A percentile compares a stretch with the other conserved stretches of the same genome.
These are phyloP conservation scores for Mycena capillaripes DNA, from an alignment of 768 basidiomycete species.

Conservation along the genomic window DNA sequence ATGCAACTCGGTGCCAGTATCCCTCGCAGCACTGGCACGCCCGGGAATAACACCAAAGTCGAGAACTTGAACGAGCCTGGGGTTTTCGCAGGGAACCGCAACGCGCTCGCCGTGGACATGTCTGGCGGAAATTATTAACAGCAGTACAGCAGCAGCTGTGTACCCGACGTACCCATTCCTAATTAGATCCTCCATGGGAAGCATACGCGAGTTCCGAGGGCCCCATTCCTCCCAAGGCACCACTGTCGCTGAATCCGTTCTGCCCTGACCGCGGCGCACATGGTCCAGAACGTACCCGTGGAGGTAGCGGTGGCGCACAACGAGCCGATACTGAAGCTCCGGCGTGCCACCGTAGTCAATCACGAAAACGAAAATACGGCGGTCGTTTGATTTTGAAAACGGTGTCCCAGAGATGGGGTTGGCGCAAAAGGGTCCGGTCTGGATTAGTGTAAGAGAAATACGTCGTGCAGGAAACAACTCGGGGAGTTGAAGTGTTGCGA, in stretches of 20 bases:
- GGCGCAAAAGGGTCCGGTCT: constrained; percentile 14
- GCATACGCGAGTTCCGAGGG: constrained; percentile 7
- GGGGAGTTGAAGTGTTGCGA: constrained; percentile 9
- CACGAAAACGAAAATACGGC: constrained; percentile 12
- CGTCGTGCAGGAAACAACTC: background rate
- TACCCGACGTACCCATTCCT: too few species aligned
- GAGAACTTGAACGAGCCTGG: background rate
- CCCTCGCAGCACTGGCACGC: background rate
- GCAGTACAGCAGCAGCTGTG: too few species aligned
- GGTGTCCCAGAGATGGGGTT: background rate
- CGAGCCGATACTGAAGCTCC: background rate
- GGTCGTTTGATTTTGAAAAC: constrained; percentile 8
- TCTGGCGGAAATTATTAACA: background rate
- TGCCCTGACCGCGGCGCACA: background rate
- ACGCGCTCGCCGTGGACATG: constrained; percentile 23
- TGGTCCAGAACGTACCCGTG: background rate
- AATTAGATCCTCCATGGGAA: background rate
- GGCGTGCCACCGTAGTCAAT: background rate
- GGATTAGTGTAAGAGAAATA: background rate
- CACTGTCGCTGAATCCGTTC: background rate
- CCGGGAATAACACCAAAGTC: constrained; percentile 8
- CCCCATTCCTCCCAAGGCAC: constrained; percentile 29
- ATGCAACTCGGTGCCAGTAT: background rate
- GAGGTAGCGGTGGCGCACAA: constrained; percentile 5
- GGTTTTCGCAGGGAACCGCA: background rate